phyloP scores from a whole-genome alignment of 192 early-diverging fungal species.

The Coemansia sp. region DNA sequence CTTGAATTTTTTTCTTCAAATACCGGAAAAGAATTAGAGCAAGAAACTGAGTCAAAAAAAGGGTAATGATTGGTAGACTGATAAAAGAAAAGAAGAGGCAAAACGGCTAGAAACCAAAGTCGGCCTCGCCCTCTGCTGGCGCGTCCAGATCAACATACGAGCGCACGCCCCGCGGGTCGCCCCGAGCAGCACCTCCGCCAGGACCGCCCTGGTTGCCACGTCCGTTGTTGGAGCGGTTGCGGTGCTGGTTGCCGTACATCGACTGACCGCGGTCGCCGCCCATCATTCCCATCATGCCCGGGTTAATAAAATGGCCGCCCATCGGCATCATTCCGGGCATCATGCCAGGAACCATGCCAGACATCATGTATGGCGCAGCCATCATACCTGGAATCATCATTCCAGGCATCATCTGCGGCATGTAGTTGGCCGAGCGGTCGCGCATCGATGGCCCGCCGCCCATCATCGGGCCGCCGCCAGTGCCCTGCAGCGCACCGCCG shows the following conservation, averaged over 20 bases:
- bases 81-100: neutral
- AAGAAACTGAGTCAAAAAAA: neutral
- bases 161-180: slow-evolving; percentile 76
- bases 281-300: slow-evolving; percentile 49
- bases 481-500: slow-evolving; percentile 25
- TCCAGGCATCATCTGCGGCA: slow-evolving; percentile 50
- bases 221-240: slow-evolving; percentile 19
- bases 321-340: slow-evolving; percentile 53
- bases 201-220: too few species aligned
- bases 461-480: slow-evolving; percentile 19
- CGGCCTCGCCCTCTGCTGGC: slow-evolving; percentile 73
- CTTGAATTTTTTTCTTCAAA: too few species aligned
- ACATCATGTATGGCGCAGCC: slow-evolving; percentile 46
- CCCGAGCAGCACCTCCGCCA: slow-evolving; percentile 12
- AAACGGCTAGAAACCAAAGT: slow-evolving; percentile 52
- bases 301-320: slow-evolving; percentile 49
- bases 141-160: slow-evolving; percentile 89
- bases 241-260: slow-evolving; percentile 38
- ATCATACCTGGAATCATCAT: slow-evolving; percentile 57
- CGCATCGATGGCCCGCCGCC: slow-evolving; percentile 17
- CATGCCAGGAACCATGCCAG: slow-evolving; percentile 47
- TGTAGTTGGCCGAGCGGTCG: slow-evolving; percentile 30
- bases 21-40: too few species aligned
- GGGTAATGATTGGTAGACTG: neutral
- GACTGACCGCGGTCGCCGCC: slow-evolving; percentile 36